phyloP scores from a whole-genome alignment of 2,329 filamentous ascomycete genomes.

The Hysterium pulicare region DNA sequence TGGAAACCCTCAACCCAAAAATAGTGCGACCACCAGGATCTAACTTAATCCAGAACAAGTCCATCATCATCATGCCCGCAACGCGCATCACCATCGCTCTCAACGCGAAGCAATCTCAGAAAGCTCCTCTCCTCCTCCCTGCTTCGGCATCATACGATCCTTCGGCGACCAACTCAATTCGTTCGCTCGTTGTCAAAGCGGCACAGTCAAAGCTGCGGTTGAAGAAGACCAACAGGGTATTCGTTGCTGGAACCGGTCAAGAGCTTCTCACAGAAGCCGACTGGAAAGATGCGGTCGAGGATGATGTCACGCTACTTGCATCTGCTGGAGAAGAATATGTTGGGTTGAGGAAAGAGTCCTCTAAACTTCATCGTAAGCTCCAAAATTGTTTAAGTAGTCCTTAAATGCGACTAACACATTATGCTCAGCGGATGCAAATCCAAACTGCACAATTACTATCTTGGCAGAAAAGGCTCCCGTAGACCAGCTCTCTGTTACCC shows the following conservation, averaged over 20 bases:
- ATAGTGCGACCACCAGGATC: too few species aligned
- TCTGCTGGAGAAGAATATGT: constrained; percentile 33
- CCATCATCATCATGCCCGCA: constrained; percentile 6
- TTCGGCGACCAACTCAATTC: constrained; percentile 15
- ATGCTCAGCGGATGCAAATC: too few species aligned
- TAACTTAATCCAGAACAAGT: too few species aligned
- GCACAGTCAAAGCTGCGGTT: constrained; percentile 29
- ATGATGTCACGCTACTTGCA: constrained; percentile 27
- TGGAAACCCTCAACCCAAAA: too few species aligned
- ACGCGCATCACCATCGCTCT: constrained; percentile 29
- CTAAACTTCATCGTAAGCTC: too few species aligned
- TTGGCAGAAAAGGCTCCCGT: constrained; percentile 26
- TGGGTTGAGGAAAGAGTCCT: constrained; percentile 19
- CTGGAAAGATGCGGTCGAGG: constrained; percentile 20
- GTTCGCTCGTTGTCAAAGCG: constrained; percentile 24
- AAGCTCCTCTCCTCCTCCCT: constrained; percentile 25
- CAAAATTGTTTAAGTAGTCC: constrained; percentile 10
- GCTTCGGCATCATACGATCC: constrained; percentile 15
- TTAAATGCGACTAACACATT: too few species aligned
- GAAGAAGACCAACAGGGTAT: constrained; percentile 27
- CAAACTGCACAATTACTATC: constrained; percentile 15
- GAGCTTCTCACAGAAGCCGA: constrained; percentile 26
- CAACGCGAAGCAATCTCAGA: constrained; percentile 30
- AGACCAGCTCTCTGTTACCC: constrained; percentile 27
- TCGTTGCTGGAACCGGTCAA: constrained; percentile 20